Base-by-base conservation (phyloP, 2,329 filamentous ascomycete genomes). In the Xylariaceae sp. region DNA sequence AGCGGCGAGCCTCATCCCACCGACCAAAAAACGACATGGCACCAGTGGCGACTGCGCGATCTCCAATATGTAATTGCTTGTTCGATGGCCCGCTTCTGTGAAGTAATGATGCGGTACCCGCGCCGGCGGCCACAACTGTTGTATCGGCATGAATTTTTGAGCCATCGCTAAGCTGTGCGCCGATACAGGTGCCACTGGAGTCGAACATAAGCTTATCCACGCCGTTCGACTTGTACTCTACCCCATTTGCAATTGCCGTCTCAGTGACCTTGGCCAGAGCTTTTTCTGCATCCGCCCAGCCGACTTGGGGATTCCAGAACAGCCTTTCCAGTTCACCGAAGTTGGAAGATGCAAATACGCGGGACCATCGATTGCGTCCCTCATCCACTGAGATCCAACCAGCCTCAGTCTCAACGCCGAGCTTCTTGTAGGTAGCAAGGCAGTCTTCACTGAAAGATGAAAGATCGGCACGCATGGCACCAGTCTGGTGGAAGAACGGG, bases 241-340 rank as follows among this genome's bases (percentile, higher is more conserved):
- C 80, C 1, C 80, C 79, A 19, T 78, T 62, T 50, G 71, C 69
- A 1, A 81, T 57, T 13, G 72, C 74, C 59, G 69, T 70, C 50
- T 72, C 71, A 4, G 75, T 80, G 2, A 79, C 74, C 7, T 73
- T 73, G 50, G 68, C 63, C 45, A 83, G 62, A 41, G 76, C 73
- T 54, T 80, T 77, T 18, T 77, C 78, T 13, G 79, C 80, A 39
- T 77, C 76, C n/a, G 72, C 78, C 79, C 80, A 82, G 0, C 80
- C 80, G 63, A 78, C 60, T 71, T 72, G 62, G 82, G 82, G 17
- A 82, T 67, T 16, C n/a, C n/a, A n/a, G n/a, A 80, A 68, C 6
- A 82, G 77, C 55, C 78, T 75, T 53, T 75, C 75, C 5, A 80
- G 77, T 3, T 71, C 78, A 2, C 70, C 71, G 57, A 79, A 82